These are phyloP conservation scores for Saturnispora zaruensis DNA, from an alignment of 805 yeast genomes.

Conservation along the genomic window DNA sequence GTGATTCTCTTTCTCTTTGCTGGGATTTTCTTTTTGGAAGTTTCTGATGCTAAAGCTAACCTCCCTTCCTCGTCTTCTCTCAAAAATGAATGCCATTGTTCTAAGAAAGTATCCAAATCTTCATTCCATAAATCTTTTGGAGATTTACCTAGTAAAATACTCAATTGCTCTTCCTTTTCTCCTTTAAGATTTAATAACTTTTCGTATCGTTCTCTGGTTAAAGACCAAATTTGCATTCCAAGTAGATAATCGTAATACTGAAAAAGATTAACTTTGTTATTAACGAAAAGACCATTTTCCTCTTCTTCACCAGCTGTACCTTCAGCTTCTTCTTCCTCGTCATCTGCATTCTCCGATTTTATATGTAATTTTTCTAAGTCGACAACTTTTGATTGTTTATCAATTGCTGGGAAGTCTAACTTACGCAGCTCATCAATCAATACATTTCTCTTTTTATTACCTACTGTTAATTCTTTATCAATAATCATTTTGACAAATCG, in stretches of 20 bases:
- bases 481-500: slow-evolving; percentile 86
- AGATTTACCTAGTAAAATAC: slow-evolving; percentile 49
- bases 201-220: slow-evolving; percentile 84
- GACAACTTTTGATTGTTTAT: slow-evolving; percentile 58
- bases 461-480: slow-evolving; percentile 58
- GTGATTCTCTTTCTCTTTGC: slow-evolving; percentile 20
- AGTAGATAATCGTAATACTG: slow-evolving; percentile 78
- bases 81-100: slow-evolving; percentile 59
- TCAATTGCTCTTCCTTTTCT: slow-evolving; percentile 64
- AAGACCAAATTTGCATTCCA: slow-evolving; percentile 90
- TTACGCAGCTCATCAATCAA: slow-evolving; percentile 56
- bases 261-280: slow-evolving; percentile 38
- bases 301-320: slow-evolving; percentile 29
- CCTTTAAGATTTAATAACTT: slow-evolving; percentile 65
- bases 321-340: slow-evolving; percentile 23
- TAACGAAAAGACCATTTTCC: slow-evolving; percentile 26
- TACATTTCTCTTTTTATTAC: slow-evolving; percentile 61
- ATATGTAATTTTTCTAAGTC: slow-evolving; percentile 31
- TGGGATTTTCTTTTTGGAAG: slow-evolving; percentile 32
- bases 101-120: slow-evolving; percentile 70
- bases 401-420: slow-evolving; percentile 68
- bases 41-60: slow-evolving; percentile 38
- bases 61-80: slow-evolving; percentile 56
- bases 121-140: slow-evolving; percentile 85
- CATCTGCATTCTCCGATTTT: slow-evolving; percentile 31